Evolutionary conservation across 1,284 basidiomycete species (phyloP).

Genomic region (Microbotryum silenes-acaulis): DNA sequence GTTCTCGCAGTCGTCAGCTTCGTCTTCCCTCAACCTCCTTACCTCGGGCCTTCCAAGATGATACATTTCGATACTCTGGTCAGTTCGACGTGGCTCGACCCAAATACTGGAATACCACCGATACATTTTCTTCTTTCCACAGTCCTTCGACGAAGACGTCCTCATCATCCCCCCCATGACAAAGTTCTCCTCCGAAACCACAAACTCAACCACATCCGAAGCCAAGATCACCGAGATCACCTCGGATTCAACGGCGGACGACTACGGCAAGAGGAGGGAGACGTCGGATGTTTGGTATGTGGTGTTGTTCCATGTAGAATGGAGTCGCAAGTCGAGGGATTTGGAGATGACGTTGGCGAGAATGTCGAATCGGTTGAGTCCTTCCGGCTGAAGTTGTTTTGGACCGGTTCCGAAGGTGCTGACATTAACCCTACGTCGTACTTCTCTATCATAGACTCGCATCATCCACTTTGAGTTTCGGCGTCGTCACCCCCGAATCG

Average conservation of each 20-base stretch:
- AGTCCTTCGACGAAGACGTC: constrained; percentile 21
- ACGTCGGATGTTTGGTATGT: constrained; percentile 4
- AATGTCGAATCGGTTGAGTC: not conserved
- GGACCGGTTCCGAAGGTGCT: not conserved
- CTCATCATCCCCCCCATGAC: constrained; percentile 14
- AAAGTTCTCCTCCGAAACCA: not conserved
- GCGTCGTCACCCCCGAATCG: constrained; percentile 10
- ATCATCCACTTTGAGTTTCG: constrained; percentile 11
- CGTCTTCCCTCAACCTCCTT: constrained; percentile 24
- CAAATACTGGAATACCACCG: not conserved
- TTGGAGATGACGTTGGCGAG: constrained; percentile 18
- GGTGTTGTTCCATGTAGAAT: constrained; percentile 27
- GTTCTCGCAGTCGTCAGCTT: constrained; percentile 9
- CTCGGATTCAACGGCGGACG: not conserved
- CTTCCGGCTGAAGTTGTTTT: not conserved
- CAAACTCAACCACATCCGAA: not conserved
- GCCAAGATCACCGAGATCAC: constrained; percentile 11
- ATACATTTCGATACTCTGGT: constrained; percentile 7
- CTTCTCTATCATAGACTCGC: not conserved
- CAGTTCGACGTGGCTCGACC: not conserved
- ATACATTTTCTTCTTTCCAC: not conserved
- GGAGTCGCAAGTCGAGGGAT: constrained; percentile 10
- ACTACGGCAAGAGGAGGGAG: not conserved
- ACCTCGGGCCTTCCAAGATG: constrained; percentile 17
- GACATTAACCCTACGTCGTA: not conserved